Evolutionary conservation across 1,284 basidiomycete genomes (phyloP).

Genomic region (Chalciporus sp.): DNA sequence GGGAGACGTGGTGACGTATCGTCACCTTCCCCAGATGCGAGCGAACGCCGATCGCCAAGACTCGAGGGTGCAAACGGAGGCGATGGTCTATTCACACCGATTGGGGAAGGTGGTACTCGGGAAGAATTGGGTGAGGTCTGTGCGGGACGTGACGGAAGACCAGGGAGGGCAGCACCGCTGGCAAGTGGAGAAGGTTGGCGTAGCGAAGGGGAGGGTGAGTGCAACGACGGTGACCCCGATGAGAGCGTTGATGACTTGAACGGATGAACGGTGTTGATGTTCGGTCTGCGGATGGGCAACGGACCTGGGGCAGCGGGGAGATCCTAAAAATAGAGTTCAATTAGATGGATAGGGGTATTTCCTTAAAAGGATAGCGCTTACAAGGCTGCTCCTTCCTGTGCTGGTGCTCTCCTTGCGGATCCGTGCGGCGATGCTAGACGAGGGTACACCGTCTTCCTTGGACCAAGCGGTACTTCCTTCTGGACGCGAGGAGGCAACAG

Average conservation of each 20-base stretch:
- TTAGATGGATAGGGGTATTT: constrained; percentile 15
- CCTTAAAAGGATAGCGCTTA: constrained; percentile 17
- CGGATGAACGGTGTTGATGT: constrained; percentile 55
- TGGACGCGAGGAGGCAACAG: constrained; percentile 43
- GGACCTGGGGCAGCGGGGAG: constrained; percentile 45
- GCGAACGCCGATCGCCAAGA: constrained; percentile 45
- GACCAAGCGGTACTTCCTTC: constrained; percentile 40
- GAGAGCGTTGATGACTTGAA: constrained; percentile 74
- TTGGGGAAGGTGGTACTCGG: constrained; percentile 48
- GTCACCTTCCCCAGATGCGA: constrained; percentile 37
- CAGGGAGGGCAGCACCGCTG: constrained; percentile 23
- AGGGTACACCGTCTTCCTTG: constrained; percentile 37
- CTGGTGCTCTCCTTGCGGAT: constrained; percentile 46
- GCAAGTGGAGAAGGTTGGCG: constrained; percentile 47
- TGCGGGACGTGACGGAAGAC: constrained; percentile 38
- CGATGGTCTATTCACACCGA: constrained; percentile 43
- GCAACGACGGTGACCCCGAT: constrained; percentile 51
- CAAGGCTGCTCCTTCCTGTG: constrained; percentile 38
- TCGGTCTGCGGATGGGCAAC: constrained; percentile 56
- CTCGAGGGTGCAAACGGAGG: constrained; percentile 51
- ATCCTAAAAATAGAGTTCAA: constrained; percentile 24
- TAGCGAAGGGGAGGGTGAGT: constrained; percentile 50
- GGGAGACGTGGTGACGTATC: constrained; percentile 33
- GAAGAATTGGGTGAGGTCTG: constrained; percentile 44
- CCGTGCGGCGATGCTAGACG: constrained; percentile 39